These are phyloP conservation scores for Chamaecyparis obtusa DNA, from an alignment of 75 land plant genomes.

Conservation along the genomic window DNA sequence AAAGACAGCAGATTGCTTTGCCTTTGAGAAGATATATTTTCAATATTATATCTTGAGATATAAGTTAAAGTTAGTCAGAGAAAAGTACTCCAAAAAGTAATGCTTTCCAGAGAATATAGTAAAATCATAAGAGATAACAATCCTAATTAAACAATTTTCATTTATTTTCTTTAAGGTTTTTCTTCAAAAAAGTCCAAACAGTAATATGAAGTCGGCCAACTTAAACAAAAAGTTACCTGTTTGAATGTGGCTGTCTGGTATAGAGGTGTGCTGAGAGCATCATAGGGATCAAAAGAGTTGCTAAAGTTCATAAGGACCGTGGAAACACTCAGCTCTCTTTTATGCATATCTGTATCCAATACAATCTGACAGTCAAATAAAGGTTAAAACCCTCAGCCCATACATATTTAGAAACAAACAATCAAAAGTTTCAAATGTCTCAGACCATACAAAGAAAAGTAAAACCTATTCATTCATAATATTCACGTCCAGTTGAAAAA, in stretches of 20 bases:
- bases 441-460: background rate
- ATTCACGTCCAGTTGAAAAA: background rate
- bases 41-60: background rate
- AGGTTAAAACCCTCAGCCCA: background rate
- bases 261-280: constrained; percentile 83
- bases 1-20: background rate
- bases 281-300: constrained; percentile 79
- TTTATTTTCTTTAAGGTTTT: background rate
- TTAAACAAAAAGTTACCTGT: constrained; percentile 39
- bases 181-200: background rate
- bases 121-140: background rate
- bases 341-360: constrained; percentile 23
- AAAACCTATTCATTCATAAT: background rate
- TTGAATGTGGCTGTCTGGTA: constrained; percentile 97
- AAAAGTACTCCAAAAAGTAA: background rate
- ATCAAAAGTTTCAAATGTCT: background rate
- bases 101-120: background rate
- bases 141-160: background rate
- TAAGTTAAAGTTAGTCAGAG: background rate
- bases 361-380: background rate
- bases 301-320: constrained; percentile 70
- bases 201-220: background rate
- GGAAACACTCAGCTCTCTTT: constrained; percentile 61
- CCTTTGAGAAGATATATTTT: constrained; percentile 3
- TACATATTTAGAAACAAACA: background rate